Conservation (phyloP, 148 eudicot genomes). For the Chenopodium quinoa region DNA sequence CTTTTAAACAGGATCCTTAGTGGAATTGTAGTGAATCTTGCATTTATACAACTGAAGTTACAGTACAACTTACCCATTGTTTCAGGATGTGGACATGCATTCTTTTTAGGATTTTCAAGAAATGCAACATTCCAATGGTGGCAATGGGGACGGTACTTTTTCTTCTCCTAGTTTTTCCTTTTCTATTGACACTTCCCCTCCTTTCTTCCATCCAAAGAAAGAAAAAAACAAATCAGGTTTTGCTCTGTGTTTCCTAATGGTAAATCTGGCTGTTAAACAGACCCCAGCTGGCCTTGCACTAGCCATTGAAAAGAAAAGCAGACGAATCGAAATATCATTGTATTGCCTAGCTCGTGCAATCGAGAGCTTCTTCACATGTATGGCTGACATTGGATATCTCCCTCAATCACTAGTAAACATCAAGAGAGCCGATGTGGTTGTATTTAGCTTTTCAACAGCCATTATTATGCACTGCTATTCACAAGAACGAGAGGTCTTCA, state of each 20-base stretch:
- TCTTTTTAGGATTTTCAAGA: conserved; percentile 73
- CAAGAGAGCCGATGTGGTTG: conserved; percentile 79
- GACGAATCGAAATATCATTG: conserved; percentile 89
- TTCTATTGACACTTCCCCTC: neutral
- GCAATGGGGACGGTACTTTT: conserved; percentile 76
- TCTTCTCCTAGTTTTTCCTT: conserved; percentile 1
- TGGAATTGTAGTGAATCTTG: neutral
- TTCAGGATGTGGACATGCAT: conserved; percentile 95
- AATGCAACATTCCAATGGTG: conserved; percentile 90
- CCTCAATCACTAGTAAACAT: conserved; percentile 67
- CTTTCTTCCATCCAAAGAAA: neutral
- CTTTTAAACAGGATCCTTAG: neutral
- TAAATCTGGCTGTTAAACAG: conserved; percentile 33
- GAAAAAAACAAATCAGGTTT: neutral
- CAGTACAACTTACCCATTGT: neutral
- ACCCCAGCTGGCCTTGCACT: conserved; percentile 89
- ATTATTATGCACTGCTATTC: conserved; percentile 98
- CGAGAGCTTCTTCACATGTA: conserved; percentile 94
- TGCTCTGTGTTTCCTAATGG: neutral
- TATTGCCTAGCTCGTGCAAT: conserved; percentile 95
- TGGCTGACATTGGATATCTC: conserved; percentile 77
- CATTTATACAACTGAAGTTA: neutral
- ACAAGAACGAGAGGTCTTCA: conserved; percentile 87
- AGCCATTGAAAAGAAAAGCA: conserved; percentile 97
- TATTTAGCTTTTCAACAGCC: conserved; percentile 92